Conservation (phyloP, 2,329 filamentous ascomycete species). For the Cercospora sesami region DNA sequence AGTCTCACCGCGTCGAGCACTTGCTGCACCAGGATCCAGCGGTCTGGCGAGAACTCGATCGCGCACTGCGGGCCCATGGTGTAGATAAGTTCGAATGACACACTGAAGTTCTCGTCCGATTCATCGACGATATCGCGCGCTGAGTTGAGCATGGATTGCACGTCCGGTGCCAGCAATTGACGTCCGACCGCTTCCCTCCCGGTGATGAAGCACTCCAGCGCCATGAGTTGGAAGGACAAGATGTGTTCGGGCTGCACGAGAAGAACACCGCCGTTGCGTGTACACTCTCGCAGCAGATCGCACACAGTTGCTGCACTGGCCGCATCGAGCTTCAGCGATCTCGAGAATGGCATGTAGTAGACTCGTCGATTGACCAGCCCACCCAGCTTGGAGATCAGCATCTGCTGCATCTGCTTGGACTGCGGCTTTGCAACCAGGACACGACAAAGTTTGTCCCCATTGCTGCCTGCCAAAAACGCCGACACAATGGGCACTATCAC, state of each 20-base stretch:
- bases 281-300: constrained; percentile 46
- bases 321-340: constrained; percentile 46
- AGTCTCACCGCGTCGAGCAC: constrained; percentile 38
- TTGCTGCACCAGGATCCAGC: constrained; percentile 44
- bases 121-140: constrained; percentile 65
- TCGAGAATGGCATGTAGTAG: constrained; percentile 60
- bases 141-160: constrained; percentile 32
- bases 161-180: constrained; percentile 30
- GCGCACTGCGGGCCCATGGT: constrained; percentile 45
- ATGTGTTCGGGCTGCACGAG: constrained; percentile 64
- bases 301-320: constrained; percentile 39
- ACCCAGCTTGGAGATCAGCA: constrained; percentile 57
- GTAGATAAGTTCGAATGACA: constrained; percentile 47
- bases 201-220: constrained; percentile 58
- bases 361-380: constrained; percentile 56
- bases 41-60: constrained; percentile 44
- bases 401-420: constrained; percentile 58
- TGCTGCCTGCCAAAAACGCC: constrained; percentile 39
- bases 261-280: constrained; percentile 53
- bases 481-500: constrained; percentile 68
- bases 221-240: constrained; percentile 65
- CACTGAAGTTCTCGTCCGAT: constrained; percentile 49
- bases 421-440: constrained; percentile 59
- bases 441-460: constrained; percentile 50
- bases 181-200: constrained; percentile 47